A percentile compares a stretch with the other conserved stretches of the same genome.
Evolutionary conservation across 805 yeast genomes (phyloP).

Genomic region (Starmerella lactis-condensi): DNA sequence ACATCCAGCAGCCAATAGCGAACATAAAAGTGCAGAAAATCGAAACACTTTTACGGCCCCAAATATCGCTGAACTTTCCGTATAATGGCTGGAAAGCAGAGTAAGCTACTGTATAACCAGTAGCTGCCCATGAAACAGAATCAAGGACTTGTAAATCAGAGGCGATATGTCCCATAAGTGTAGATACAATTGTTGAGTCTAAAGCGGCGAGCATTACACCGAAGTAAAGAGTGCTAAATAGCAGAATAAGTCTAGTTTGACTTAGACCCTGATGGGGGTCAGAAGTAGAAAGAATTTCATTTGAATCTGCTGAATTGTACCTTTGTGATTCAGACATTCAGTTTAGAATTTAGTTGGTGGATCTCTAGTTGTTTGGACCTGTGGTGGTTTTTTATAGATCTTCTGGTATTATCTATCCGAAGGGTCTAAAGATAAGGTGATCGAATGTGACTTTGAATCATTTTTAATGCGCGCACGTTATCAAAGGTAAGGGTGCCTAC

Average conservation of each 20-base stretch:
- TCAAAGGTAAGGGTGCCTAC: too few species aligned
- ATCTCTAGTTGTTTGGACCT: too few species aligned
- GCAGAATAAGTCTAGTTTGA: conserved; percentile 5
- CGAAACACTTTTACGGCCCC: conserved; percentile 26
- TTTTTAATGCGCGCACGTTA: too few species aligned
- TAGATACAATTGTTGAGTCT: conserved; percentile 43
- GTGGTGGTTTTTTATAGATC: too few species aligned
- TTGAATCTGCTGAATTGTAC: too few species aligned
- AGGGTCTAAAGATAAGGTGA: too few species aligned
- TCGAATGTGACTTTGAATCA: too few species aligned
- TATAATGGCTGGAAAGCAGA: conserved; percentile 59
- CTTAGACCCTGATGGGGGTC: too few species aligned
- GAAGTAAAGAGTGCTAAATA: conserved; percentile 18
- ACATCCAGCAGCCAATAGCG: conserved; percentile 31
- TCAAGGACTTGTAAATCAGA: conserved; percentile 37
- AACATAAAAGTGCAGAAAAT: conserved; percentile 28
- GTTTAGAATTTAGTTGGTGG: too few species aligned
- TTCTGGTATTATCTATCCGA: too few species aligned
- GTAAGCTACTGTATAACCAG: conserved; percentile 47
- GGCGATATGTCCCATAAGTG: conserved; percentile 40
- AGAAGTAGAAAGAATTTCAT: too few species aligned
- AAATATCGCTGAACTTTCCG: conserved; percentile 50
- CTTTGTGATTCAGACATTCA: too few species aligned
- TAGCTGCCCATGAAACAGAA: conserved; percentile 49
- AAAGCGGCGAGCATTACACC: conserved; percentile 33